Percentiles rank a stretch among this genome's conserved stretches.
Evolutionary conservation across 1,284 basidiomycete species (phyloP).

Genomic region (Rhodotorula sp.): DNA sequence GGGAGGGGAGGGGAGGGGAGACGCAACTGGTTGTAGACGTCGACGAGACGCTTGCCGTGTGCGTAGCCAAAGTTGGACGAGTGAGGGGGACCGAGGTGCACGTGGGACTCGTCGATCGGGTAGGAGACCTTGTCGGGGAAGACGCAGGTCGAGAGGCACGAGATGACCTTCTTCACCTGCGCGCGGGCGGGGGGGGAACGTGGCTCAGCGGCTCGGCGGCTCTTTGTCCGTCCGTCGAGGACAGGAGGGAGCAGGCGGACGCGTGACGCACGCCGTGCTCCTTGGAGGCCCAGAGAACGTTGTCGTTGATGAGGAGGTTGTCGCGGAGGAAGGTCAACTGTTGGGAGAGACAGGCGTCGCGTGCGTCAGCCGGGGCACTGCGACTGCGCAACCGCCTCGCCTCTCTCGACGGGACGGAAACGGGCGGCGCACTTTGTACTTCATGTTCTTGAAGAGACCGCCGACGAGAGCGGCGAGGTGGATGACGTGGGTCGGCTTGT

Average conservation of each 20-base stretch:
- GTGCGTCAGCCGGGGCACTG: no score
- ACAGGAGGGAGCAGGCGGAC: background rate
- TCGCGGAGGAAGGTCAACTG: conserved; percentile 82
- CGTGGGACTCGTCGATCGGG: conserved; percentile 83
- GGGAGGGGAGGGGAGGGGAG: background rate
- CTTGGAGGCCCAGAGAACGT: conserved; percentile 72
- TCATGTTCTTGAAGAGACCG: conserved; percentile 87
- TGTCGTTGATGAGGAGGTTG: conserved; percentile 87
- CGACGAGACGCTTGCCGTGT: conserved; percentile 87
- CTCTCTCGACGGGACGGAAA: no score
- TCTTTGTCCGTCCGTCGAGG: no score
- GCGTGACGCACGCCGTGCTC: conserved; percentile 52
- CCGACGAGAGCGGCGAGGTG: conserved; percentile 68
- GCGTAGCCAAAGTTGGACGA: conserved; percentile 88
- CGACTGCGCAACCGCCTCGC: no score
- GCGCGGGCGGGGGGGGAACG: background rate
- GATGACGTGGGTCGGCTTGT: conserved; percentile 86
- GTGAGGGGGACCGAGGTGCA: conserved; percentile 82
- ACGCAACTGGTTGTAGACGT: conserved; percentile 81
- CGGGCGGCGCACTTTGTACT: conserved; percentile 62
- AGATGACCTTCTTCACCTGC: conserved; percentile 67
- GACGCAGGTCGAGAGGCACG: conserved; percentile 82
- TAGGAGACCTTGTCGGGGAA: conserved; percentile 78
- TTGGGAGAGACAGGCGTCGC: no score
- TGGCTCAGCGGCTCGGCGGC: no score